phyloP scores from a whole-genome alignment of 1,284 basidiomycete species.

The Trichosporon faecale region DNA sequence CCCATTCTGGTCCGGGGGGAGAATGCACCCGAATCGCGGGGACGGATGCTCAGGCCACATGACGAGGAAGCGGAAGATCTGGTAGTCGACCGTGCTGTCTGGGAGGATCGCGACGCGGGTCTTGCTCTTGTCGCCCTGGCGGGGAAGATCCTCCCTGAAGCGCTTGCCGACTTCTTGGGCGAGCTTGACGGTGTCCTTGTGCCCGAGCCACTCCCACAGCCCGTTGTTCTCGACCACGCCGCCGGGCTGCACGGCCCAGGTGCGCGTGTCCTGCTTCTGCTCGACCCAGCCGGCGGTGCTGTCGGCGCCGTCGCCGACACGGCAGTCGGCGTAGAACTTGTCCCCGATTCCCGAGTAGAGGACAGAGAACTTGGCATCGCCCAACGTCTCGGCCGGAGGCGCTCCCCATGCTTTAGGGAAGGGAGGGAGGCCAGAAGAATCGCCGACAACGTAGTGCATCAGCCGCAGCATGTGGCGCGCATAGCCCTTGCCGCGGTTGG shows the following conservation, averaged over 20 bases:
- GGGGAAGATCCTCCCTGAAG: slow-evolving; percentile 9
- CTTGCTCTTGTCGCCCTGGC: slow-evolving; percentile 16
- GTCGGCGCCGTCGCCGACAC: slow-evolving; percentile 12
- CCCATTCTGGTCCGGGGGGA: slow-evolving; percentile 3
- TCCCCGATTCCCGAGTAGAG: slow-evolving; percentile 41
- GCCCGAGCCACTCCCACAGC: slow-evolving; percentile 17
- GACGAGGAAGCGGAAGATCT: slow-evolving; percentile 13
- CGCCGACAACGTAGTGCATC: slow-evolving; percentile 34
- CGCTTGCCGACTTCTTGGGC: slow-evolving; percentile 5
- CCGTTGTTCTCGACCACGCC: not conserved
- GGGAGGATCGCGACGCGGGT: slow-evolving; percentile 22
- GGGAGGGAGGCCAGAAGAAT: slow-evolving; percentile 19
- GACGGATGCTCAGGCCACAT: not conserved
- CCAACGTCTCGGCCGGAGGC: slow-evolving; percentile 17
- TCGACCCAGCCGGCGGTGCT: slow-evolving; percentile 16
- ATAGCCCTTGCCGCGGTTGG: slow-evolving; percentile 38
- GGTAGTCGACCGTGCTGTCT: slow-evolving; percentile 14
- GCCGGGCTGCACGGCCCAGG: slow-evolving; percentile 8
- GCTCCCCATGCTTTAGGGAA: slow-evolving; percentile 32
- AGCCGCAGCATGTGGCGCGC: slow-evolving; percentile 37
- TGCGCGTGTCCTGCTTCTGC: not conserved
- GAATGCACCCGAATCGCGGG: slow-evolving; percentile 7
- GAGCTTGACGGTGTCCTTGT: not conserved
- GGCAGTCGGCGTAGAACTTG: slow-evolving; percentile 34
- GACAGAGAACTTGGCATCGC: slow-evolving; percentile 28